phyloP scores from a whole-genome alignment of 148 eudicot species.

The Vaccinium vitisidaea region DNA sequence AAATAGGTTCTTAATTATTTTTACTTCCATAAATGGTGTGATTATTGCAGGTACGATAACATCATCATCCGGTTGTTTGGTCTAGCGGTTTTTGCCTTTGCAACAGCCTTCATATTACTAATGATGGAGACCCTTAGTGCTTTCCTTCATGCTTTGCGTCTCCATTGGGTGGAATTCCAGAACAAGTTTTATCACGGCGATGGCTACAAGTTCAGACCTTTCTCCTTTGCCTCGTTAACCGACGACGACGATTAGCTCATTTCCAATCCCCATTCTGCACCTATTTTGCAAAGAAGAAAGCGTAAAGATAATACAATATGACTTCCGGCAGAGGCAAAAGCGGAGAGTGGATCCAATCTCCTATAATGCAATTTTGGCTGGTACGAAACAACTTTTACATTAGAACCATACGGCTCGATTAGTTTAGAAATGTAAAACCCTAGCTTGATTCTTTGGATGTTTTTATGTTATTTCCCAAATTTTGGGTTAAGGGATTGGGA shows the following conservation, averaged over 20 bases:
- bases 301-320: neutral
- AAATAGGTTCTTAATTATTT: neutral
- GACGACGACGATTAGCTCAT: conserved; percentile 67
- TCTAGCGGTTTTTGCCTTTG: conserved; percentile 75
- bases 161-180: conserved; percentile 97
- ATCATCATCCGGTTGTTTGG: conserved; percentile 68
- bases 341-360: neutral
- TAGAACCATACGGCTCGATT: conserved; percentile 5
- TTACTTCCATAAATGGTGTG: neutral
- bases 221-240: conserved; percentile 71
- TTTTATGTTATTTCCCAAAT: neutral
- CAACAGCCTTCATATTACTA: conserved; percentile 87
- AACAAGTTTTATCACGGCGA: conserved; percentile 91
- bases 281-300: conserved; percentile 15
- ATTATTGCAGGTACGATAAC: conserved; percentile 67
- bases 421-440: conserved; percentile 18
- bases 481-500: neutral
- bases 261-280: neutral
- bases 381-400: neutral
- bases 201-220: conserved; percentile 90
- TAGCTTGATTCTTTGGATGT: conserved; percentile 11
- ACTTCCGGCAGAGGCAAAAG: neutral
- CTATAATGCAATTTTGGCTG: neutral
- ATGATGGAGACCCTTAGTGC: conserved; percentile 98
- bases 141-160: conserved; percentile 96